phyloP scores from a whole-genome alignment of 768 basidiomycete species.

The Leccinellum albellum region DNA sequence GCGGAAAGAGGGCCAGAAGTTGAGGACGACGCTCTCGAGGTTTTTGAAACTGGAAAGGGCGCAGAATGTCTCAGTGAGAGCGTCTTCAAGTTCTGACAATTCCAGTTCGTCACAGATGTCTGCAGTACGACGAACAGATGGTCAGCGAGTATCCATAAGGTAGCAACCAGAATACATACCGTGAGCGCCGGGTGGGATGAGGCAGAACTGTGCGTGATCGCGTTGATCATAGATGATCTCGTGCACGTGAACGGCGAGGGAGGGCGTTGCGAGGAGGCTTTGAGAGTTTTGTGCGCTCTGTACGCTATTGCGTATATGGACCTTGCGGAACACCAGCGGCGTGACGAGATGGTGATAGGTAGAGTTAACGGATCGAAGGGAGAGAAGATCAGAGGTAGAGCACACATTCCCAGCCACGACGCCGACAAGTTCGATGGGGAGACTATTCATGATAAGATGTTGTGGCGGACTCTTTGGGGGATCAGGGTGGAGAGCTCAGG shows the following conservation, averaged over 20 bases:
- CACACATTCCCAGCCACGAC: constrained; percentile 22
- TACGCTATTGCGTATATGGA: constrained; percentile 25
- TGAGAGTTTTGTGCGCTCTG: constrained; percentile 24
- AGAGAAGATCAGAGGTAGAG: constrained; percentile 25
- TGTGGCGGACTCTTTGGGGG: neutral
- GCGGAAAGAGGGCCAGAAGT: constrained; percentile 31
- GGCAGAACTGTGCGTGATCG: constrained; percentile 22
- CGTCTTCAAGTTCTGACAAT: constrained; percentile 31
- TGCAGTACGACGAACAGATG: neutral
- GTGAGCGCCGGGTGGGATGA: constrained; percentile 12
- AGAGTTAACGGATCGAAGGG: constrained; percentile 27
- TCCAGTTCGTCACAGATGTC: constrained; percentile 25
- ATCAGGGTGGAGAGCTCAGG: neutral
- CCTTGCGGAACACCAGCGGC: constrained; percentile 18
- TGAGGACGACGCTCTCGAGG: constrained; percentile 22
- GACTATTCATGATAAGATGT: constrained; percentile 19
- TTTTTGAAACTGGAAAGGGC: constrained; percentile 17
- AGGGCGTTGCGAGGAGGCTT: constrained; percentile 20
- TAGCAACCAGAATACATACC: constrained; percentile 2
- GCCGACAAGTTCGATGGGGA: constrained; percentile 28
- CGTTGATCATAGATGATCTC: constrained; percentile 30
- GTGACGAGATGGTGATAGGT: constrained; percentile 26
- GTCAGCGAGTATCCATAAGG: neutral
- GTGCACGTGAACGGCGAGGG: constrained; percentile 22
- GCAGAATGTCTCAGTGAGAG: constrained; percentile 25